Evolutionary conservation across 441 rosid genomes (phyloP), one percentile per base, ranked within the genome.

Genomic region (Erysimum pusillum): DNA sequence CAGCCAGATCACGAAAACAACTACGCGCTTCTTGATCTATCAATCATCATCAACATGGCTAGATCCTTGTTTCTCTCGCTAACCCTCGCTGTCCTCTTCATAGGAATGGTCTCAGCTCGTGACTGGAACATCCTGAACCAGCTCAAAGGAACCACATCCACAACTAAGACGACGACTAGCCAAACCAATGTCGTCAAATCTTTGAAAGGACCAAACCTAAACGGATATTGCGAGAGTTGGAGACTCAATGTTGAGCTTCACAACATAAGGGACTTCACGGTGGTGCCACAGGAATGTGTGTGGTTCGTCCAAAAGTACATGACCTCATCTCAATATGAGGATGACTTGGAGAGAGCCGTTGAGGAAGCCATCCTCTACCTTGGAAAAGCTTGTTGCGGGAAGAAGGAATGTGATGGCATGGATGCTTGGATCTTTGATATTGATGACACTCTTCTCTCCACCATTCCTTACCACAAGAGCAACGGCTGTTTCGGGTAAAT

Each of bases 111-210:
- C 57, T 85, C 78, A 17, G 80, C 85, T 9, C 91, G 89, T 67
- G 93, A 92, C 56, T 89, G 95, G 97, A 93, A 85, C 90, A 89
- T 93, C 54, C 52, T 91, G 80, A 83, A 57, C 71, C 86, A 51
- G 36, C 63, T 76, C 57, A 67, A 61, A 65, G 67, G 67, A 65
- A 69, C 79, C 65, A 48, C 62, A 39, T 7, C 53, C 25, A 49
- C 58, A 0, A 20, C 58, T 0, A 73, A 53, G 44, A 54, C 15
- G 44, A 54, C 15, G 44, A 54, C 15, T 5, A 70, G 11, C 54
- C 60, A 62, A 38, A 66, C 9, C 52, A 12, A 11, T 2, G 17
- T 22, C 63, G 5, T 7, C n/a, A n/a, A n/a, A 9, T 61, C 78
- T 0, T 36, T 56, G 60, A 73, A 77, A 58, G 60, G 82, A 71